Conservation (phyloP, 2,329 filamentous ascomycete species). For the Paraconiothyrium sp. region DNA sequence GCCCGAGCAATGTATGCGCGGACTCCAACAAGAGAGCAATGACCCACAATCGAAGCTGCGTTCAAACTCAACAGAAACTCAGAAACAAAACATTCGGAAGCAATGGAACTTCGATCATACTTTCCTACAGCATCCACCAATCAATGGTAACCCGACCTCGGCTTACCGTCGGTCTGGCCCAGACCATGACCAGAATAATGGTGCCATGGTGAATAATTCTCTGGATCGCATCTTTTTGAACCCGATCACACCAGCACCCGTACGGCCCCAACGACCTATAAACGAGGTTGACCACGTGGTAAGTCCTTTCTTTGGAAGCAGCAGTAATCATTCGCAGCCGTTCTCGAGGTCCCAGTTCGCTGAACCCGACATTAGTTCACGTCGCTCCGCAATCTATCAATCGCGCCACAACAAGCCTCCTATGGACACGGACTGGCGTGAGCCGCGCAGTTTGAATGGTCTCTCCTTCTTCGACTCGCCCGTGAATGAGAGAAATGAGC, state of each 20-base stretch:
- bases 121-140: slow-evolving; percentile 30
- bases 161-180: slow-evolving; percentile 16
- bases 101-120: slow-evolving; percentile 28
- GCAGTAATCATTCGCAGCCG: slow-evolving; percentile 24
- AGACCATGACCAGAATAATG: slow-evolving; percentile 15
- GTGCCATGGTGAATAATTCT: slow-evolving; percentile 18
- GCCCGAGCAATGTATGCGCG: slow-evolving; percentile 14
- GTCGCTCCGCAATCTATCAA: slow-evolving; percentile 39
- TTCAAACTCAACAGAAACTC: neutral
- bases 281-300: slow-evolving; percentile 42
- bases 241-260: slow-evolving; percentile 25
- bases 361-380: slow-evolving; percentile 41
- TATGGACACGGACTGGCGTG: slow-evolving; percentile 26
- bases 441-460: slow-evolving; percentile 43
- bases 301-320: slow-evolving; percentile 53
- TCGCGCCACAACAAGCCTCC: slow-evolving; percentile 27
- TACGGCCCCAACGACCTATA: slow-evolving; percentile 23
- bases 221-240: slow-evolving; percentile 12
- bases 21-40: neutral
- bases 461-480: slow-evolving; percentile 49
- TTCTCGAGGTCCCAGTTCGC: slow-evolving; percentile 27
- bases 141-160: slow-evolving; percentile 14
- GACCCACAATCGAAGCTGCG: neutral
- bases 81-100: slow-evolving; percentile 10
- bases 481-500: slow-evolving; percentile 30